A percentile compares a stretch with the other conserved stretches of the same genome.
Conservation (phyloP, 805 yeast species). For the Candida awuae region DNA sequence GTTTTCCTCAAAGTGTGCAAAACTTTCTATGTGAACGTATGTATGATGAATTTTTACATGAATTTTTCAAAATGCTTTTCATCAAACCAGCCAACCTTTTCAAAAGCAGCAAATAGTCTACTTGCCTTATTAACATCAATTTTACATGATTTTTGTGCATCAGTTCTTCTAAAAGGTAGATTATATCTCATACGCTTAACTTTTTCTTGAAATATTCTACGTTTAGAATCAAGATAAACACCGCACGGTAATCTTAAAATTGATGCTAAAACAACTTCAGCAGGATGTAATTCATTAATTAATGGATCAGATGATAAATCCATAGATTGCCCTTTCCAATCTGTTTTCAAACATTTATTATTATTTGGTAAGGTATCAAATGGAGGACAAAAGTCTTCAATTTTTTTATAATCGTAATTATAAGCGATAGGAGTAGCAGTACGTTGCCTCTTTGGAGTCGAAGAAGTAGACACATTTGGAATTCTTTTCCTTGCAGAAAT, state of each 20-base stretch:
- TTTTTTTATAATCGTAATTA: slow-evolving; percentile 53
- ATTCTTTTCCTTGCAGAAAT: slow-evolving; percentile 1
- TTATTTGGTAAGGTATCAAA: slow-evolving; percentile 53
- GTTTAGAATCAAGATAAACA: slow-evolving; percentile 70
- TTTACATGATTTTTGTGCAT: slow-evolving; percentile 95
- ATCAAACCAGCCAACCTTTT: slow-evolving; percentile 85
- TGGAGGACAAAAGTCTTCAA: slow-evolving; percentile 82
- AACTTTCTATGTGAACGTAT: neutral
- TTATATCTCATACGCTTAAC: slow-evolving; percentile 63
- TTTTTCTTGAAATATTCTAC: slow-evolving; percentile 83
- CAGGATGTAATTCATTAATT: slow-evolving; percentile 71
- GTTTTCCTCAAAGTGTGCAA: neutral
- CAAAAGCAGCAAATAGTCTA: slow-evolving; percentile 81
- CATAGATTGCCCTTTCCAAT: slow-evolving; percentile 99
- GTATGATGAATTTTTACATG: slow-evolving; percentile 17
- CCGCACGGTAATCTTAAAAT: slow-evolving; percentile 83
- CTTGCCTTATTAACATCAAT: slow-evolving; percentile 96
- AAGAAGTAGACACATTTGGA: slow-evolving; percentile 1
- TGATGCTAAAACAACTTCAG: slow-evolving; percentile 79
- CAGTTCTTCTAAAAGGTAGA: slow-evolving; percentile 87
- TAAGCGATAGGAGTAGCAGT: slow-evolving; percentile 38
- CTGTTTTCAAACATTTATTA: slow-evolving; percentile 70
- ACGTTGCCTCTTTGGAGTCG: slow-evolving; percentile 14
- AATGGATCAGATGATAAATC: slow-evolving; percentile 75
- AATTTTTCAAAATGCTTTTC: slow-evolving; percentile 57